These are phyloP conservation scores for Ilex aquifolium DNA, from an alignment of 257 asterid genomes.

Conservation along the genomic window DNA sequence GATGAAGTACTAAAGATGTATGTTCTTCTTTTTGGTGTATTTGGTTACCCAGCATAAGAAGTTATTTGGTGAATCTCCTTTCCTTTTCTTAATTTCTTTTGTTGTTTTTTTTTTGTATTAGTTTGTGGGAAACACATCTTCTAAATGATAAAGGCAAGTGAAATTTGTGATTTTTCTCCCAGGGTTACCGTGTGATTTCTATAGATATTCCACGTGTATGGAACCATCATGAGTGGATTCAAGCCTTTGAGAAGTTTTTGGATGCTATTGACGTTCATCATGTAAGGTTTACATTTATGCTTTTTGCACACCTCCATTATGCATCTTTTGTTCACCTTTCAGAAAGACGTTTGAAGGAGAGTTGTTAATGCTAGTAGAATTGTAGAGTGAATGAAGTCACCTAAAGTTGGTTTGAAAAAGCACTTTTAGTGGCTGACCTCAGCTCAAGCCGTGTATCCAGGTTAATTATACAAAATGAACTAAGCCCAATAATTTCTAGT, in stretches of 20 bases:
- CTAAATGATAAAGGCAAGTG: slow-evolving; percentile 9
- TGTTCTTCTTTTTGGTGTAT: too few species aligned
- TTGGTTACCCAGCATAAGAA: background rate
- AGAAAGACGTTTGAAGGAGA: too few species aligned
- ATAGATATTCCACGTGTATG: slow-evolving; percentile 93
- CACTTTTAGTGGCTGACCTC: too few species aligned
- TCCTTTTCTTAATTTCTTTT: slow-evolving; percentile 3
- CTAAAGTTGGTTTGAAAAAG: too few species aligned
- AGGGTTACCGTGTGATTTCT: slow-evolving; percentile 96
- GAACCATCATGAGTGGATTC: slow-evolving; percentile 94
- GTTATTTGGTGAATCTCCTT: slow-evolving; percentile 2
- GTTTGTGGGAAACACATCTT: background rate
- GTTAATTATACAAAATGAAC: too few species aligned
- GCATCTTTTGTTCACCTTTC: background rate
- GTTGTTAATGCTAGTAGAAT: too few species aligned
- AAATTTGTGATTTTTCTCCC: slow-evolving; percentile 20
- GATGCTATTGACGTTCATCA: slow-evolving; percentile 95
- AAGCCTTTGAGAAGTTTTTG: slow-evolving; percentile 93
- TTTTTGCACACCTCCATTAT: slow-evolving; percentile 3
- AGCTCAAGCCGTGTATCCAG: too few species aligned
- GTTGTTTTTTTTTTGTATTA: background rate
- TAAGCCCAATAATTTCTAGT: too few species aligned
- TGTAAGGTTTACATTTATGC: slow-evolving; percentile 44
- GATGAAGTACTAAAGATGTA: too few species aligned
- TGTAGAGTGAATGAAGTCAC: too few species aligned